Base-by-base conservation (phyloP, 495 filamentous ascomycete species). In the Pyronema domesticum region DNA sequence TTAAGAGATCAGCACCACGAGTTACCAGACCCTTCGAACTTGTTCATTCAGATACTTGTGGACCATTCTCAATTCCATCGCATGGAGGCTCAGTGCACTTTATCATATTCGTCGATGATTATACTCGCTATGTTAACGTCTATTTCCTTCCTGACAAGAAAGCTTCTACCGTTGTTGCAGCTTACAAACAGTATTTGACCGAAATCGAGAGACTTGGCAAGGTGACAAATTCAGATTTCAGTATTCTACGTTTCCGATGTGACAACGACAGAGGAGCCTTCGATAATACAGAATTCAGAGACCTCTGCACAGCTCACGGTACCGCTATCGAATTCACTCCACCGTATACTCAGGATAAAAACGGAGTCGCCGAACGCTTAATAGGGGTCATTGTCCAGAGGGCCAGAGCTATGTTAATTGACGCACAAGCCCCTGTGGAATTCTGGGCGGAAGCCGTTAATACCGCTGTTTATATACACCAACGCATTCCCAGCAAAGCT, bases 191-290 rank as follows among this genome's bases (percentile, higher is more conserved):
- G n/a, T 57, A 44, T 10, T 18, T 33, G 1, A 15, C 53, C 6
- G 11, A 46, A 19, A 42, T 55, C 33, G 19, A 30, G 7, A 34
- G 6, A 8, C 19, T 11, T 6, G 30, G 39, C n/a, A n/a, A n/a
- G n/a, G n/a, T n/a, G n/a, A n/a, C n/a, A n/a, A n/a, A n/a, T n/a
- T n/a, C n/a, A n/a, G n/a, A n/a, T 10, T 36, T 9, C 30, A 34
- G 42, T 18, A 57, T 57, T 9, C 0, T 9, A 7, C 2, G 37
- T 33, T 57, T 57, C 14, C 18, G n/a, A 3, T 57, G 19, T 10
- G 51, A 57, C 13, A 37, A 57, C 9, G n/a, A 51, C 6, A 42
- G 40, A 7, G 51, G 55, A 17, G 51, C 46, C 11, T 57, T 55
- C 11, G 33, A 57, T 1, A 57, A 57, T 33, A 13, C 3, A 3